phyloP scores from a whole-genome alignment of 2,329 filamentous ascomycete species.

The Cladosporium sp. region DNA sequence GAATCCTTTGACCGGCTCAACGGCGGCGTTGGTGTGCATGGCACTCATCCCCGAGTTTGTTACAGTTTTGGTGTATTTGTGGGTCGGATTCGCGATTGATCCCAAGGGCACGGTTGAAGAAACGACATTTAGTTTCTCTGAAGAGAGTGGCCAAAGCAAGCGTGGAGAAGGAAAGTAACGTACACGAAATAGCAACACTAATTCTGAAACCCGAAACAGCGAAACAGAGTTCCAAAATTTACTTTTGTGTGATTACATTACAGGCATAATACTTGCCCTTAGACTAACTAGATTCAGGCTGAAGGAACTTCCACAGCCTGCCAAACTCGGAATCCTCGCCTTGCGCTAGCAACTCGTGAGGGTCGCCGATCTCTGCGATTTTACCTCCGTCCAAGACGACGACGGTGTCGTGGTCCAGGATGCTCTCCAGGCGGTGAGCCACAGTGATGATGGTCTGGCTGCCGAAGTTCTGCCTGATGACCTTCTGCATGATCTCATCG shows the following conservation, averaged over 20 bases:
- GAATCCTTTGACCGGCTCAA: constrained; percentile 1
- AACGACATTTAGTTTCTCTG: neutral
- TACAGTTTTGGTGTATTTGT: neutral
- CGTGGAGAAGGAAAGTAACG: neutral
- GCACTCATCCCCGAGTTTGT: constrained; percentile 3
- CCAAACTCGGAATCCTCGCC: constrained; percentile 16
- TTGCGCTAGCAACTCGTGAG: constrained; percentile 25
- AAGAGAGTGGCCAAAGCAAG: neutral
- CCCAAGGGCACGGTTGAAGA: neutral
- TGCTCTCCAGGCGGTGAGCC: constrained; percentile 58
- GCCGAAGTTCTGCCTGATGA: constrained; percentile 48
- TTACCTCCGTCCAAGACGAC: constrained; percentile 53
- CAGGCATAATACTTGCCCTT: neutral
- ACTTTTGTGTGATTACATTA: constrained; percentile 1
- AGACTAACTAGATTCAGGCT: constrained; percentile 1
- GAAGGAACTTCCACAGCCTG: constrained; percentile 16
- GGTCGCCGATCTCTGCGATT: constrained; percentile 44
- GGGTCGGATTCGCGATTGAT: neutral
- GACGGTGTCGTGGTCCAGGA: constrained; percentile 55
- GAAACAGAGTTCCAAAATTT: too few species aligned
- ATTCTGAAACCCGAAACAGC: neutral
- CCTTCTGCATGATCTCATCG: constrained; percentile 57
- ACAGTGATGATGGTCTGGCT: constrained; percentile 61
- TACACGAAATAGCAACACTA: neutral
- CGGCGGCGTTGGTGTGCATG: constrained; percentile 10